Base-by-base conservation (phyloP, 192 early-diverging fungal genomes). In the Rhizophagus sp. region DNA sequence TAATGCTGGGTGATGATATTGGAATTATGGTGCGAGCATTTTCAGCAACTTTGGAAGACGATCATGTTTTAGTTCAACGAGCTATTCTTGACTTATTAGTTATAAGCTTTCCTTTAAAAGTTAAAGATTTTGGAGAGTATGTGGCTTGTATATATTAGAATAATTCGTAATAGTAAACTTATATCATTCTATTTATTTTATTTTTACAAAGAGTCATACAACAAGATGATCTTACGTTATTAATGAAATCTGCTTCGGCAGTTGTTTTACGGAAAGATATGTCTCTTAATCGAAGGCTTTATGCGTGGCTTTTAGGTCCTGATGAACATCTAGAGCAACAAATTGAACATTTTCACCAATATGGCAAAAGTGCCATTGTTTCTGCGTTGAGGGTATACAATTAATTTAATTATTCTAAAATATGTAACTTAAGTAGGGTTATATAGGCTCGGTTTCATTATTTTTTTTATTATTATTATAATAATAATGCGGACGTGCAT, bases 261-360 rank as follows among this genome's bases (percentile, higher is more conserved):
- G 96, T 97, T 22, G 95, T 97, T 11, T 78, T 97, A 71, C 85
- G 93, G 41, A 94, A 94, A 80, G 97, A 98, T 82, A 97, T 97
- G 95, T 96, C 96, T 27, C 88, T 98, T 19, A 98, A 96, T 78
- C 84, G 96, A 65, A 83, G 97, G 50, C 86, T 98, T n/a, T 97
- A 97, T 82, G 88, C 94, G 4, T 98, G 97, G 97, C 82, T 98
- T 12, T 81, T 94, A 52, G 94, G 94, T 19, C 87, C 69, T 44
- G 78, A 71, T 12, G 88, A 83, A 25, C 33, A 65, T 44, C 39
- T 73, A 13, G 80, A 83, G 34, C 76, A 90, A 33, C 87, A 90
- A 52, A 66, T 85, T 0, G 69, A 67, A 2, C 88, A 92, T 63
- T 92, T 96, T 69, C 72, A 82, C 3, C 79, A 84, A 11, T 86